These are phyloP conservation scores for Tolypocladium ovalisporum DNA, from an alignment of 2,329 filamentous ascomycete genomes.

Conservation along the genomic window DNA sequence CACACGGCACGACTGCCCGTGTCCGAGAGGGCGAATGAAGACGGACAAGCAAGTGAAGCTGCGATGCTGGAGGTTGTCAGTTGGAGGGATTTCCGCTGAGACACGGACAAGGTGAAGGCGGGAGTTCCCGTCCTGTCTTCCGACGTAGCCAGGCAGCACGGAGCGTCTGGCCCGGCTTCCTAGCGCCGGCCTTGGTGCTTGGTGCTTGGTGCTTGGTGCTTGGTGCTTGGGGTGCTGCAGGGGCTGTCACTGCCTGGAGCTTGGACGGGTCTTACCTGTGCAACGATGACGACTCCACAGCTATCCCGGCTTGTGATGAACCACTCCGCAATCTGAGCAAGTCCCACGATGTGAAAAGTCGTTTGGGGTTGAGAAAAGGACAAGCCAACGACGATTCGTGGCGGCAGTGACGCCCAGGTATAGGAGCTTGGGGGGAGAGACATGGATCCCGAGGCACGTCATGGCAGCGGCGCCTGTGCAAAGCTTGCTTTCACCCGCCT, in stretches of 20 bases:
- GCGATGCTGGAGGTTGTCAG: neutral
- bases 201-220: no score
- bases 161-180: neutral
- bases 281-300: neutral
- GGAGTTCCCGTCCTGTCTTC: neutral
- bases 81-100: neutral
- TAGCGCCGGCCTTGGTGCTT: neutral
- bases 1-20: neutral
- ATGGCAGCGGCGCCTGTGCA: neutral
- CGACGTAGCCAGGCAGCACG: neutral
- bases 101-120: neutral
- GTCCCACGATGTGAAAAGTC: neutral
- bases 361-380: neutral
- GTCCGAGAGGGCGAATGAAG: no score
- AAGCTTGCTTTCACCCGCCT: neutral
- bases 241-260: neutral
- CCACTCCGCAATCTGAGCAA: neutral
- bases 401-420: neutral
- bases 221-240: neutral
- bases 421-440: neutral
- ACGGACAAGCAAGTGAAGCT: neutral
- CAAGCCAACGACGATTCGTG: neutral
- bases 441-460: neutral
- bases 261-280: neutral
- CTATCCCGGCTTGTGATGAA: neutral